Evolutionary conservation across 2,329 filamentous ascomycete species (phyloP).

Genomic region (Trichoderma atrobrunneum): DNA sequence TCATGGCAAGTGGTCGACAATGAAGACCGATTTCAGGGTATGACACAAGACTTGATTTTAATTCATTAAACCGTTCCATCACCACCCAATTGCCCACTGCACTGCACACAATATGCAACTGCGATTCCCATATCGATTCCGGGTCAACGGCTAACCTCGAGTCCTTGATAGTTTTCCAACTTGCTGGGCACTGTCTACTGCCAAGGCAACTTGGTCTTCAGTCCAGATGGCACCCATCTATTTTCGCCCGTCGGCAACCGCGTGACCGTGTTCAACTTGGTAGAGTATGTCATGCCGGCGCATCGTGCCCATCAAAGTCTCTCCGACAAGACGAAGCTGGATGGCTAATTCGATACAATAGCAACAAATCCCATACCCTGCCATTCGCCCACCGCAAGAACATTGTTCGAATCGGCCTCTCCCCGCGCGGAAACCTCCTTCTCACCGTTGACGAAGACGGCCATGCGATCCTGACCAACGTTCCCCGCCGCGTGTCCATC

Average conservation of each 20-base stretch:
- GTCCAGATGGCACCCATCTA: conserved; percentile 90
- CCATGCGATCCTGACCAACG: conserved; percentile 87
- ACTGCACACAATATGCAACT: background rate
- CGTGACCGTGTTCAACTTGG: conserved; percentile 92
- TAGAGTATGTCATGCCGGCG: conserved; percentile 63
- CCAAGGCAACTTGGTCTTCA: conserved; percentile 95
- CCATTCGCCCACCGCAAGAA: conserved; percentile 93
- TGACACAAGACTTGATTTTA: conserved; percentile 20
- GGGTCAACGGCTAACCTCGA: background rate
- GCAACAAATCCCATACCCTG: conserved; percentile 83
- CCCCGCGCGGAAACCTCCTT: conserved; percentile 85
- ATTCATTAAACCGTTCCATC: too few relatives aligned
- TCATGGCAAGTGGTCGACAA: conserved; percentile 51
- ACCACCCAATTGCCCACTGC: background rate
- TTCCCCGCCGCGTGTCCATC: conserved; percentile 78
- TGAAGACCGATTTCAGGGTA: conserved; percentile 99
- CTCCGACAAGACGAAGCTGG: background rate
- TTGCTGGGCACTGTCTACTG: conserved; percentile 97
- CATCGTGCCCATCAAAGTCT: background rate
- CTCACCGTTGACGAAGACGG: conserved; percentile 94
- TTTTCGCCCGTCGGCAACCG: conserved; percentile 95
- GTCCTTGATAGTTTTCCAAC: conserved; percentile 77
- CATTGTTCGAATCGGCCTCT: conserved; percentile 82
- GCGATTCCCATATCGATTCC: background rate
- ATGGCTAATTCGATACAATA: conserved; percentile 41